A percentile compares a stretch with the other conserved stretches of the same genome.
Evolutionary conservation across 2,329 filamentous ascomycete genomes (phyloP).

Genomic region (Calonectria hongkongensis): DNA sequence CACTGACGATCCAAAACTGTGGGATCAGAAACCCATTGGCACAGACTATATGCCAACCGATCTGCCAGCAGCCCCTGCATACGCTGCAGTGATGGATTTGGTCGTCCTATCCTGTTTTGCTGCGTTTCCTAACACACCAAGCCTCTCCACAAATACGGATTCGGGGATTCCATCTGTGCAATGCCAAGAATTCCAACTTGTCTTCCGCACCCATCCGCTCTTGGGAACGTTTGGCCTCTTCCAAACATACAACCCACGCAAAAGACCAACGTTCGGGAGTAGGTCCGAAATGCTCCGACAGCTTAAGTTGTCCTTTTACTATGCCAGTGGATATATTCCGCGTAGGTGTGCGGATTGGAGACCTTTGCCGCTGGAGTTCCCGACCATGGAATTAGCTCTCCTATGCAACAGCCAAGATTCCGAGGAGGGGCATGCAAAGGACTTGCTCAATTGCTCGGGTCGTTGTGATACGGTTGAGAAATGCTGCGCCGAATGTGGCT

Average conservation of each 20-base stretch:
- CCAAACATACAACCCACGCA: constrained; percentile 14
- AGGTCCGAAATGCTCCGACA: background rate
- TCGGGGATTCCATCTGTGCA: constrained; percentile 4
- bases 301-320: background rate
- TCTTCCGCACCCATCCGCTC: constrained; percentile 13
- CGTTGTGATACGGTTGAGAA: no score
- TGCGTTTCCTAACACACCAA: background rate
- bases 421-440: background rate
- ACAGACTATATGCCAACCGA: constrained; percentile 19
- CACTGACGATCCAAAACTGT: constrained; percentile 5
- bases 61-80: constrained; percentile 9
- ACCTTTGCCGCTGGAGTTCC: background rate
- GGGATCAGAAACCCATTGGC: constrained; percentile 16
- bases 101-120: constrained; percentile 4
- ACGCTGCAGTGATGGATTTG: constrained; percentile 1
- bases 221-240: constrained; percentile 2
- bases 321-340: background rate
- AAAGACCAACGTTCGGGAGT: background rate
- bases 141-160: background rate
- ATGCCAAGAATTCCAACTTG: constrained; percentile 1
- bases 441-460: background rate
- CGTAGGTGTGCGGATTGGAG: background rate
- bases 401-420: background rate
- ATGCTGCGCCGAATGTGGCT: background rate
- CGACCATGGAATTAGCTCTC: background rate